Evolutionary conservation across 2,329 filamentous ascomycete genomes (phyloP).

Genomic region (Colletotrichum sp.): DNA sequence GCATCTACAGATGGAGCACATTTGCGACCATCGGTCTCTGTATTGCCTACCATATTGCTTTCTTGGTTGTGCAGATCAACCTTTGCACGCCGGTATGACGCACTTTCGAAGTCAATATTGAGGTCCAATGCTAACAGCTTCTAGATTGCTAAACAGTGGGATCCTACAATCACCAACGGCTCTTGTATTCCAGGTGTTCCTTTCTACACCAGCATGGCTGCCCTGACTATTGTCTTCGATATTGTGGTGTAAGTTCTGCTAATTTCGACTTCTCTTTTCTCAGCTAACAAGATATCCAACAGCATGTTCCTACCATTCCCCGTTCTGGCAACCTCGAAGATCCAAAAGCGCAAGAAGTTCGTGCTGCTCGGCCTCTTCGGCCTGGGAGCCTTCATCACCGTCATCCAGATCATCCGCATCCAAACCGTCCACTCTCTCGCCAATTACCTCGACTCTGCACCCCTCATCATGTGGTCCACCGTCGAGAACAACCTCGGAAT

Average conservation of each 20-base stretch:
- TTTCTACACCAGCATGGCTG: conserved; percentile 47
- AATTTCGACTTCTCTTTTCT: fast-evolving
- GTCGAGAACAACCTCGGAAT: conserved; percentile 52
- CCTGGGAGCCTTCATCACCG: conserved; percentile 54
- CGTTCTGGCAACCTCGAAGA: conserved; percentile 39
- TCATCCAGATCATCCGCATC: conserved; percentile 57
- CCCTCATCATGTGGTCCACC: conserved; percentile 49
- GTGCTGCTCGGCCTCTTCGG: conserved; percentile 49
- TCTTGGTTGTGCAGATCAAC: conserved; percentile 39
- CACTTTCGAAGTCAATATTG: too few relatives aligned
- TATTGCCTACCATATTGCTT: conserved; percentile 43
- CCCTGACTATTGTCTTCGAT: conserved; percentile 47
- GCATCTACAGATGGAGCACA: conserved; percentile 36
- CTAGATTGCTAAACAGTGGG: conserved; percentile 44
- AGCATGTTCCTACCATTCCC: conserved; percentile 49
- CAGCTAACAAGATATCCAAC: background rate
- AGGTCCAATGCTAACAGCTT: background rate
- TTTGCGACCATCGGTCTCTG: conserved; percentile 38
- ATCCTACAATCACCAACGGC: conserved; percentile 36
- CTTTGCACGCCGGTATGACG: conserved; percentile 37
- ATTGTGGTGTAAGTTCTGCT: conserved; percentile 39
- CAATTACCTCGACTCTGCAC: conserved; percentile 49
- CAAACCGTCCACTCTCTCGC: conserved; percentile 48
- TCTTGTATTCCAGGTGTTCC: conserved; percentile 43
- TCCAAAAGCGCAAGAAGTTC: conserved; percentile 45